Evolutionary conservation across 164 flowering plant genomes (phyloP), one percentile per base, ranked within the genome.

Genomic region (Kalanchoe fedtschenkoi): DNA sequence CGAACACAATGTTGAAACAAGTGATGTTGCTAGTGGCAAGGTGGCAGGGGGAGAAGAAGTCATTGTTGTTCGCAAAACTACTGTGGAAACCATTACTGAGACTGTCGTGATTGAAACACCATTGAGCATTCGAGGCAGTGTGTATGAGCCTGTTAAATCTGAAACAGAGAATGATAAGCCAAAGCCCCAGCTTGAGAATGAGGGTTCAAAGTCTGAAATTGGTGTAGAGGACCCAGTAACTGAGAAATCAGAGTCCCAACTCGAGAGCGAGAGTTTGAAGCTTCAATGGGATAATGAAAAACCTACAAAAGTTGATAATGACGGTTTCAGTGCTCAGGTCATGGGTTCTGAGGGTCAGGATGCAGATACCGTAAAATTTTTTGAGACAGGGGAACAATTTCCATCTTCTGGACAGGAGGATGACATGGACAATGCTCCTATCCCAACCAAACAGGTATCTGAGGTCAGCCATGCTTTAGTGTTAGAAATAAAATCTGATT

Each of bases 371-470:
- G 19, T 3, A 0, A 43, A 16, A 43, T 16, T 8, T 16, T 16
- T 16, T 43, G 47, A 43, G 47, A 7, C 47, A 6, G 14, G 4
- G 17, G 16, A 56, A 22, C 33, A 56, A 17, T 11, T 28, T 24
- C 59, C 59, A 56, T 30, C 34, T 29, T 33, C 59, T 62, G 30
- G 58, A 17, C 64, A 34, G 41, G 69, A 58, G 58, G 71, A 70
- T 64, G 72, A 60, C 60, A 46, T 62, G 70, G 75, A 34, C 65
- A 70, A 75, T 58, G 61, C 68, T 42, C 71, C 83, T 70, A 63
- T 75, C 67, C 65, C 78, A 11, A 62, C 69, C 61, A 71, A 79
- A 73, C 95, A 87, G 96, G 98, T 92, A 87, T 76, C 89, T 82
- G 87, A 86, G 86, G 91, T 84, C 81, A 83, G 77, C 89, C 30